These are phyloP conservation scores for Neurospora terricola DNA, from an alignment of 495 filamentous ascomycete species.

Conservation along the genomic window DNA sequence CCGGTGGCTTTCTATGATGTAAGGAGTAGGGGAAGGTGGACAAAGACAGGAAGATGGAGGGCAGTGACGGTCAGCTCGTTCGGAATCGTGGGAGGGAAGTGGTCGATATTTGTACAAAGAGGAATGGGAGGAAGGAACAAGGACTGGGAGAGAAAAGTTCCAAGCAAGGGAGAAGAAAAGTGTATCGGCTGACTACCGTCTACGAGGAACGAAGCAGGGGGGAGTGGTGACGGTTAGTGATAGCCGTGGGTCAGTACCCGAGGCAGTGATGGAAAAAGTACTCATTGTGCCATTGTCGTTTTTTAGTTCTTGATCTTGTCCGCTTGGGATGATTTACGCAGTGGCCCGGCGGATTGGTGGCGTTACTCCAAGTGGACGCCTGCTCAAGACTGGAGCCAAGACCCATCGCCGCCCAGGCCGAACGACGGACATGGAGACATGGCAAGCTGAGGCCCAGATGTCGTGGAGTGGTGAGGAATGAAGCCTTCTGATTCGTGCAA, in stretches of 20 bases:
- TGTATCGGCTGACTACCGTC: neutral
- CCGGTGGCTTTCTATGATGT: neutral
- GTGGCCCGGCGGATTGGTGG: slow-evolving; percentile 12
- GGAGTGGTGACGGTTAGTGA: slow-evolving; percentile 8
- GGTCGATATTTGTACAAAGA: slow-evolving; percentile 24
- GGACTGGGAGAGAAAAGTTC: neutral
- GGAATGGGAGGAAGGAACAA: neutral
- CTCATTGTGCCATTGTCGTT: slow-evolving; percentile 9
- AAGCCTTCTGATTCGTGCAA: slow-evolving; percentile 10
- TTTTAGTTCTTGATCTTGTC: slow-evolving; percentile 3
- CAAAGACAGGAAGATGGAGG: neutral
- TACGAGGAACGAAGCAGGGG: slow-evolving; percentile 8
- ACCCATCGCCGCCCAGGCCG: slow-evolving; percentile 13
- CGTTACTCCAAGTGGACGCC: slow-evolving; percentile 10
- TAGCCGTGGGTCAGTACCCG: slow-evolving; percentile 10
- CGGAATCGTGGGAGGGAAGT: slow-evolving; percentile 4
- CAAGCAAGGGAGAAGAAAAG: neutral
- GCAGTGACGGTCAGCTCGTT: neutral
- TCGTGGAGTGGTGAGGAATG: slow-evolving; percentile 1
- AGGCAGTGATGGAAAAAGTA: slow-evolving; percentile 8
- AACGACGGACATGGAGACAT: slow-evolving; percentile 8
- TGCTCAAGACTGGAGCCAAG: slow-evolving; percentile 6
- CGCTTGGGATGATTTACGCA: slow-evolving; percentile 3
- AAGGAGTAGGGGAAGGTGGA: neutral
- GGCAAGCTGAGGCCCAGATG: slow-evolving; percentile 10